A percentile compares a stretch with the other conserved stretches of the same genome.
Evolutionary conservation across 1,284 basidiomycete species (phyloP).

Genomic region (Sporisorium exsertum): DNA sequence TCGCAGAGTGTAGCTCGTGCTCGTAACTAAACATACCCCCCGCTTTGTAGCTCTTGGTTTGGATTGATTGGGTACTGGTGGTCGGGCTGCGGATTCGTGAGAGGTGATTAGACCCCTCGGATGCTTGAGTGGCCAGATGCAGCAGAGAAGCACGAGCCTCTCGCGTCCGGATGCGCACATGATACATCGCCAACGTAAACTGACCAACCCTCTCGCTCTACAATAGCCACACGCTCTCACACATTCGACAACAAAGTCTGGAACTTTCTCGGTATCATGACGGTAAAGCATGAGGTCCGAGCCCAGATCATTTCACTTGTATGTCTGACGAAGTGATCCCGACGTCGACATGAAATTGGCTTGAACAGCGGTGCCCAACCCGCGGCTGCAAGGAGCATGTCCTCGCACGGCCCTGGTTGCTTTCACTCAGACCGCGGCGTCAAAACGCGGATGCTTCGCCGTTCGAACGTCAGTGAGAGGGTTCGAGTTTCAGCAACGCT

Average conservation of each 20-base stretch:
- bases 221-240: background rate
- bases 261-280: no score
- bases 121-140: background rate
- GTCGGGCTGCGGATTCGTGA: background rate
- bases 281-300: background rate
- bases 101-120: background rate
- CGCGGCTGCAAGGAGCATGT: no score
- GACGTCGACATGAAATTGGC: background rate
- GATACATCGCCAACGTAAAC: background rate
- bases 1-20: background rate
- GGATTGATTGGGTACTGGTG: background rate
- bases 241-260: background rate
- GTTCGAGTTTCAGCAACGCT: no score
- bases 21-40: conserved; percentile 1
- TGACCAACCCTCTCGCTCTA: no score
- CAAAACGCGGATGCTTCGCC: background rate
- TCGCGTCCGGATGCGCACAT: background rate
- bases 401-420: background rate
- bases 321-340: background rate
- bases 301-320: background rate
- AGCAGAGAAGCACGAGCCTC: background rate
- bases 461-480: no score
- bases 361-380: no score
- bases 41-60: background rate
- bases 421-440: background rate